Evolutionary conservation across 2,329 filamentous ascomycete species (phyloP), one percentile per base, ranked within the genome.

Genomic region (Helotiales sp.): DNA sequence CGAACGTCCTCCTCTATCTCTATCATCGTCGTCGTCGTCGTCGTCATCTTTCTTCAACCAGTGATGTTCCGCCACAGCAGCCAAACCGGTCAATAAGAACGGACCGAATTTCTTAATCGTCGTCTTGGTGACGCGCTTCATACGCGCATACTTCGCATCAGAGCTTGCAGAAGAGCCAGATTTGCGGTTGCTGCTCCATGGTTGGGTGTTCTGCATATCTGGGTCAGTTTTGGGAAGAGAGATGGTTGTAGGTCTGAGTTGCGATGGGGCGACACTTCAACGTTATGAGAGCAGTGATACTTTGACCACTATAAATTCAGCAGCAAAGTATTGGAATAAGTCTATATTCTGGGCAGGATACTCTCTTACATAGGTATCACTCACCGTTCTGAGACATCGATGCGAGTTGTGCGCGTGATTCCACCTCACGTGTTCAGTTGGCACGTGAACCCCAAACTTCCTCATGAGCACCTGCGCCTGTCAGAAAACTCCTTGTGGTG

Each of bases 61-160:
- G 34, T 69, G 67, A 47, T 72, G 70, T 32, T 72, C 69, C 6
- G 52, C 69, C 3, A 64, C 65, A 6, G 69, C 70, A 4, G 65
- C 69, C 6, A 68, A 55, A 3, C 57, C 70, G 8, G 69, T 69
- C 5, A 72, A 40, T 3, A 72, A 26, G 3, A 71, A 61, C 0
- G 70, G 70, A 6, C 69, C 69, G 47, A 71, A 72, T n/a, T 68
- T 68, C 43, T 68, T 69, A 52, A 71, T 43, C 26, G 40, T 49
- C 0, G 60, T 34, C 15, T 55, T 63, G 8, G 60, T 26, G 47
- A 17, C 47, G 24, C 43, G 32, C n/a, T 45, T 52, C 30, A 63
- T 40, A 0, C 49, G 60, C 6, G 47, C 30, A 17, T 54, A 63
- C 3, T 30, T 63, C 10, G 17, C 6, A 13, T 30, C 2, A 1